Percentiles rank a stretch among this genome's conserved stretches.
These are phyloP conservation scores for Limnomonas spitsbergensis DNA, from an alignment of 139 green algal species.

Conservation along the genomic window DNA sequence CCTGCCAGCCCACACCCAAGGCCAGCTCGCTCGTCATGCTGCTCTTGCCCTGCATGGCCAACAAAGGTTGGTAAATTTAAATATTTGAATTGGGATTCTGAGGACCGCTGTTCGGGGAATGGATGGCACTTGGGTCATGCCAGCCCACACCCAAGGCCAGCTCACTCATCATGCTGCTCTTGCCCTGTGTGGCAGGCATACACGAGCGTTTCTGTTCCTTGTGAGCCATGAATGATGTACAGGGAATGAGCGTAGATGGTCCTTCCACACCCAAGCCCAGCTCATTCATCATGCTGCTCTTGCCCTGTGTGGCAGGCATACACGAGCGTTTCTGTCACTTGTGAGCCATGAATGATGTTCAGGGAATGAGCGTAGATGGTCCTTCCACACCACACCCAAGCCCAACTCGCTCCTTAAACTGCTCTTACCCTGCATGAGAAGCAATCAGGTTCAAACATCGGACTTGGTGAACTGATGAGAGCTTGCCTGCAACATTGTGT, in stretches of 20 bases:
- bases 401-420: slow-evolving; percentile 31
- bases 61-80: too few species aligned
- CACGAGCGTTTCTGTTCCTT: too few species aligned
- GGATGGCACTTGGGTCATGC: slow-evolving; percentile 27
- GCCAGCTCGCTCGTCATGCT: slow-evolving; percentile 30
- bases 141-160: slow-evolving; percentile 39
- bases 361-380: too few species aligned
- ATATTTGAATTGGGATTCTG: too few species aligned
- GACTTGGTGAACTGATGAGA: too few species aligned
- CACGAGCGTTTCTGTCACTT: too few species aligned
- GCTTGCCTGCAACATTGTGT: neutral
- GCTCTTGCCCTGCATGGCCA: slow-evolving; percentile 22
- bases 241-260: too few species aligned
- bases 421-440: slow-evolving; percentile 14
- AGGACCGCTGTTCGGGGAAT: too few species aligned
- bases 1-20: slow-evolving; percentile 36
- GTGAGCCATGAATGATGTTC: too few species aligned
- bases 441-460: neutral
- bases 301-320: too few species aligned
- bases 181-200: too few species aligned
- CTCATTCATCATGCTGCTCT: slow-evolving; percentile 25
- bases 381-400: slow-evolving; percentile 35
- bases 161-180: slow-evolving; percentile 25
- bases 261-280: slow-evolving; percentile 37
- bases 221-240: too few species aligned